Evolutionary conservation across 768 basidiomycete genomes (phyloP).

Genomic region (Tricholoma bakamatsutake): DNA sequence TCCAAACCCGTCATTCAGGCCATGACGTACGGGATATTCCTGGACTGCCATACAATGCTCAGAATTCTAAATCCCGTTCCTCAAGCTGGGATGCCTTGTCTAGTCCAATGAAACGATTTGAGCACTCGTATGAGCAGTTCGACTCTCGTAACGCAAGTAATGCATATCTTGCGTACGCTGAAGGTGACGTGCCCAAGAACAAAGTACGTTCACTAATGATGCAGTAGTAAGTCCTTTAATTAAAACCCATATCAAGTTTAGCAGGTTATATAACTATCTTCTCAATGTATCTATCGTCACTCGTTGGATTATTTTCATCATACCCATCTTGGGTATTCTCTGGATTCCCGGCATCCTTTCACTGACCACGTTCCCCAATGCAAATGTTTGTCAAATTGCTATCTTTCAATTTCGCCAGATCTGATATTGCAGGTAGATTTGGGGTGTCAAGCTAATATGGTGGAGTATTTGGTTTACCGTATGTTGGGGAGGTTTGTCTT

Average conservation of each 20-base stretch:
- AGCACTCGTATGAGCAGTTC: conserved; percentile 53
- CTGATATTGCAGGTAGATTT: conserved; percentile 32
- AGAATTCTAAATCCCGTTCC: conserved; percentile 15
- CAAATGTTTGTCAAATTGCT: conserved; percentile 35
- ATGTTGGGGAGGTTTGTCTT: conserved; percentile 60
- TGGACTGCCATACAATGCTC: conserved; percentile 7
- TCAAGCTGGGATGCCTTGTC: conserved; percentile 47
- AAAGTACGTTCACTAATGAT: conserved; percentile 30
- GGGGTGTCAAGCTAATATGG: conserved; percentile 58
- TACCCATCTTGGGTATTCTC: conserved; percentile 59
- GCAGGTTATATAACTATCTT: conserved; percentile 66
- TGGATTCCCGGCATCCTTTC: conserved; percentile 77
- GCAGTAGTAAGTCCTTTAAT: not conserved
- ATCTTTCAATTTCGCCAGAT: not conserved
- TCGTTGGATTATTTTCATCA: conserved; percentile 74
- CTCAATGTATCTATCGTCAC: conserved; percentile 72
- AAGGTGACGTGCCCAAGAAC: conserved; percentile 56
- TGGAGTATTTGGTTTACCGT: conserved; percentile 86
- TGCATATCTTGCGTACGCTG: conserved; percentile 48
- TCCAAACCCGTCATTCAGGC: not conserved
- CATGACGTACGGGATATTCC: conserved; percentile 15
- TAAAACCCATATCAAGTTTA: conserved; percentile 33
- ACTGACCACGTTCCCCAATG: conserved; percentile 42
- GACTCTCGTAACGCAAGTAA: conserved; percentile 48
- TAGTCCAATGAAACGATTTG: conserved; percentile 43